phyloP scores from a whole-genome alignment of 805 yeast genomes.

The Cyberlindnera maritima region DNA sequence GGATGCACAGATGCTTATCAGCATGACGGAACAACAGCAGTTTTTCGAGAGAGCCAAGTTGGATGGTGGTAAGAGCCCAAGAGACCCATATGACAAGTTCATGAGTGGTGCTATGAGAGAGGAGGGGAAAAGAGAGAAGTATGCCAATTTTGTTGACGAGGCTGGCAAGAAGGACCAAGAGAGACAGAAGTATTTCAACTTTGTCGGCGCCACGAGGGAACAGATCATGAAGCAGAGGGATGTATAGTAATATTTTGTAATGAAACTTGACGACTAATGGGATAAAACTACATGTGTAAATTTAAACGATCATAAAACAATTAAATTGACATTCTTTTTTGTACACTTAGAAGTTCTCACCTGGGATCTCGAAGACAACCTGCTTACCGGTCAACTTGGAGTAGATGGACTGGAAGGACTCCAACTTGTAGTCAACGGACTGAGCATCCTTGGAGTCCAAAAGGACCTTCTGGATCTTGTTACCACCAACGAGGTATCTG shows the following conservation, averaged over 20 bases:
- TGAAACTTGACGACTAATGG: neutral
- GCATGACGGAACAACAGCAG: conserved; percentile 21
- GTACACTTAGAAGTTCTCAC: conserved; percentile 41
- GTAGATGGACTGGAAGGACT: conserved; percentile 98
- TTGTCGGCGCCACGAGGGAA: conserved; percentile 18
- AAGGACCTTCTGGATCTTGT: conserved; percentile 96
- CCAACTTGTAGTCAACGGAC: conserved; percentile 97
- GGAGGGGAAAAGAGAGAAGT: conserved; percentile 18
- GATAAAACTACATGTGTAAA: neutral
- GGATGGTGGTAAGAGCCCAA: neutral
- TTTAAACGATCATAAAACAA: neutral
- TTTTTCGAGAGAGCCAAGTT: conserved; percentile 17
- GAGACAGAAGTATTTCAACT: conserved; percentile 15
- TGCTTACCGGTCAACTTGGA: conserved; percentile 98
- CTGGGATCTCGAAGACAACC: conserved; percentile 95
- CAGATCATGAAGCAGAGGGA: conserved; percentile 7
- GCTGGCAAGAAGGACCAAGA: conserved; percentile 21
- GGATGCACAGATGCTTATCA: conserved; percentile 16
- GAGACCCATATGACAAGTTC: conserved; percentile 21
- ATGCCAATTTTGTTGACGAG: conserved; percentile 22
- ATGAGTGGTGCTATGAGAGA: conserved; percentile 23
- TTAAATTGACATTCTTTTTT: conserved; percentile 10
- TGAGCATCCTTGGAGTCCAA: conserved; percentile 97
- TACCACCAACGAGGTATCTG: conserved; percentile 98
- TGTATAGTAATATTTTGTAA: neutral